phyloP scores from a whole-genome alignment of 495 filamentous ascomycete species.

The Daldinia caldariorum region DNA sequence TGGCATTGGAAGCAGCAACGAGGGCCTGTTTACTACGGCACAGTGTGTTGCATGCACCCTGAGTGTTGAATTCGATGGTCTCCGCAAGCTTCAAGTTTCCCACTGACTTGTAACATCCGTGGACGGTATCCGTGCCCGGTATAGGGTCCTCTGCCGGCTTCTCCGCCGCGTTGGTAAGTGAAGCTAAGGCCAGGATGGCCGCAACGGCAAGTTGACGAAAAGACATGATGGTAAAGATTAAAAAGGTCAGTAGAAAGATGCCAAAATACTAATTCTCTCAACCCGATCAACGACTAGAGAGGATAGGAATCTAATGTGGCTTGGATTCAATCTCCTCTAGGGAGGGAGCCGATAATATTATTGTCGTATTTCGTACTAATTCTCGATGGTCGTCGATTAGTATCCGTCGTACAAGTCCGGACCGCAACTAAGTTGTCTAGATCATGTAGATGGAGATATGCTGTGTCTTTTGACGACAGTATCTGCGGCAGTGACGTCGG shows the following conservation, averaged over 20 bases:
- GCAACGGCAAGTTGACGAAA: conserved; percentile 39
- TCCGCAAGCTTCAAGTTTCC: conserved; percentile 37
- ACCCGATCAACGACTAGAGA: conserved; percentile 45
- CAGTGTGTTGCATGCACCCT: conserved; percentile 32
- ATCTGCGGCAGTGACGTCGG: conserved; percentile 11
- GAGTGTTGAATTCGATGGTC: conserved; percentile 33
- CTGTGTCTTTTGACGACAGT: conserved; percentile 25
- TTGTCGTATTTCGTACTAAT: conserved; percentile 21
- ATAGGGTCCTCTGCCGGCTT: conserved; percentile 26
- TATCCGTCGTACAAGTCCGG: conserved; percentile 6
- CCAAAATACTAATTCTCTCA: conserved; percentile 32
- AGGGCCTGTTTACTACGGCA: conserved; percentile 31
- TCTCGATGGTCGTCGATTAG: conserved; percentile 18
- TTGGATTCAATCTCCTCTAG: conserved; percentile 32
- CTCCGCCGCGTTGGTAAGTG: conserved; percentile 23
- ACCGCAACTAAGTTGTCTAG: conserved; percentile 18
- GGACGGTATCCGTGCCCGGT: conserved; percentile 42
- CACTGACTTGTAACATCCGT: conserved; percentile 44
- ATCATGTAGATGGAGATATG: conserved; percentile 32
- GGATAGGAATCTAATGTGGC: conserved; percentile 30
- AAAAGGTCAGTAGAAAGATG: conserved; percentile 6
- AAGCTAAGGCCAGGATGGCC: conserved; percentile 42
- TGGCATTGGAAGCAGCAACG: conserved; percentile 36
- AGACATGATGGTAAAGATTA: conserved; percentile 39
- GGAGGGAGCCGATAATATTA: conserved; percentile 20